A percentile compares a stretch with the other conserved stretches of the same genome.
These are phyloP conservation scores for Aureobasidium sp. DNA, from an alignment of 2,329 filamentous ascomycete species.

Conservation along the genomic window DNA sequence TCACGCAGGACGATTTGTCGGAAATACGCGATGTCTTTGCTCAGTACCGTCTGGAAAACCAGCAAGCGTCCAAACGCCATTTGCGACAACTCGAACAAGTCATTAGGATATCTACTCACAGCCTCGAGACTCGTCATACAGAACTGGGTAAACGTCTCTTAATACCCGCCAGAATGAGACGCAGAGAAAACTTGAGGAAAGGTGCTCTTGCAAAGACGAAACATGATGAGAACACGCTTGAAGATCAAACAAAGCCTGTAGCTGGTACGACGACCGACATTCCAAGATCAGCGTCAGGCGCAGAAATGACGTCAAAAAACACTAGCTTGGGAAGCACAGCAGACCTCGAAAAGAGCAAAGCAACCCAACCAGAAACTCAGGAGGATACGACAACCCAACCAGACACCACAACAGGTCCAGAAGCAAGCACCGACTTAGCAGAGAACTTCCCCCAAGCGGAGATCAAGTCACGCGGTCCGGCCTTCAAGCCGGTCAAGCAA, in stretches of 20 bases:
- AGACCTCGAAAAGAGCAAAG: not conserved
- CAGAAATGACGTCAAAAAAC: slow-evolving; percentile 2
- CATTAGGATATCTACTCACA: not conserved
- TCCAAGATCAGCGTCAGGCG: not conserved
- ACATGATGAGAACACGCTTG: not conserved
- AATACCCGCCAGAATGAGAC: not conserved
- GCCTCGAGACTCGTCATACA: not conserved
- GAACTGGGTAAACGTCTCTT: not conserved
- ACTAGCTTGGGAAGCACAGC: not conserved
- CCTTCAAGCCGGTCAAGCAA: not conserved
- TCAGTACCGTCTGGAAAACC: not conserved
- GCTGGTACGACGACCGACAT: not conserved
- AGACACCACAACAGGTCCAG: not conserved
- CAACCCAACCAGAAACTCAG: not conserved
- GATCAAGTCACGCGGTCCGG: not conserved
- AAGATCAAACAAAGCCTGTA: not conserved
- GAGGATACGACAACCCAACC: not conserved
- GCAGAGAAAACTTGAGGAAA: not conserved
- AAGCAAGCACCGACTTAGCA: not conserved
- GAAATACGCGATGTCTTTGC: not conserved
- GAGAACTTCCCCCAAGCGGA: not conserved
- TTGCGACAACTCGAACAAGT: not conserved
- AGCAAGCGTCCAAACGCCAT: not conserved
- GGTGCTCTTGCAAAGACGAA: not conserved
- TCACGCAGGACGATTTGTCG: not conserved